Base-by-base conservation (phyloP, 2,329 filamentous ascomycete genomes). In the Anthostomella pinea region DNA sequence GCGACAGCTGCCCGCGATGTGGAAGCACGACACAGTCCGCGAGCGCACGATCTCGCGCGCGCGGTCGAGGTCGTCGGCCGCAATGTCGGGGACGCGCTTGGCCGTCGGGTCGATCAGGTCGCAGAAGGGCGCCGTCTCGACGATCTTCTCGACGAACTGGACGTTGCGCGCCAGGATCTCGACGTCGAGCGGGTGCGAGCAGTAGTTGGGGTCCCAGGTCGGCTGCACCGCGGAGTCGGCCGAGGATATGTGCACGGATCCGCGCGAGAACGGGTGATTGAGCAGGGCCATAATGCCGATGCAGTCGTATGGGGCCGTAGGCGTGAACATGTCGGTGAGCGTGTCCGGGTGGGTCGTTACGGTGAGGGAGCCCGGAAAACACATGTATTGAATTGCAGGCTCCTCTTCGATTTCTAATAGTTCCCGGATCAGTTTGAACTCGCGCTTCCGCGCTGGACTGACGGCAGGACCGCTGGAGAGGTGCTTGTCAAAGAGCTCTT, bases 201-300 rank as follows among this genome's bases (percentile, higher is more conserved):
- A 70, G 60, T 70, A 80, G 17, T 68, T 67, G 13, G 75, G 73
- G 43, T 81, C 71, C 49, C 80, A 76, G 5, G 68, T 62, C 0
- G 72, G 68, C 18, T 64, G 54, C 5, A 67, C 65, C 5, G 54
- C 50, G 4, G 66, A 55, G 27, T 71, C 63, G 1, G 63, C 37
- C 4, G 64, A 65, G 8, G 59, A 60, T 41, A 83, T 76, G 59
- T 83, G 81, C 38, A 79, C 71, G 24, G 67, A 65, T 5, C 80
- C 80, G 0, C 77, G 69, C 2, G 74, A 77, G 48, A 78, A 72
- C 0, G 80, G 79, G 38, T 83, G 81, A 35, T 75, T 75, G 17
- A 79, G 73, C 41, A 78, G 77, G 0, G 72, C 69, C 46, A 73
- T 73, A 40, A 75, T 64, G 10, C 75, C 73, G 33, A 79, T 66